Percentiles rank a stretch among this genome's conserved stretches.
Evolutionary conservation across 176 grass and related monocot species (phyloP).

Genomic region (Oryza nivara): DNA sequence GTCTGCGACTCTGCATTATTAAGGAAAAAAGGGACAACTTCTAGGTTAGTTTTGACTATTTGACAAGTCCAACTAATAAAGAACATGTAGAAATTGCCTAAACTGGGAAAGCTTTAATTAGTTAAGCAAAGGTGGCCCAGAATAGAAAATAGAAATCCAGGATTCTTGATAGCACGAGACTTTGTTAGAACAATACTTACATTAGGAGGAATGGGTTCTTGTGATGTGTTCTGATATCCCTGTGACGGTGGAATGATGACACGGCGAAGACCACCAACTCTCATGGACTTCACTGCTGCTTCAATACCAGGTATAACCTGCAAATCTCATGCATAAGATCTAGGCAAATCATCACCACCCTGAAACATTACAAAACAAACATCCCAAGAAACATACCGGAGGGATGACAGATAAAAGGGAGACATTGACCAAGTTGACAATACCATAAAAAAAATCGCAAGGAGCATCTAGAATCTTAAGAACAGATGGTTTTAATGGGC

Average conservation of each 20-base stretch:
- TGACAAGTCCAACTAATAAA: constrained; percentile 3
- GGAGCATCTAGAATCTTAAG: not conserved
- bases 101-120: constrained; percentile 14
- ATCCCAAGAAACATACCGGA: not conserved
- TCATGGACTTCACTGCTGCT: constrained; percentile 86
- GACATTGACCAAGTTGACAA: not conserved
- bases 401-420: not conserved
- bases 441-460: not conserved
- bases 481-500: not conserved
- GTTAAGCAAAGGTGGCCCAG: not conserved
- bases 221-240: constrained; percentile 89
- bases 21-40: not conserved
- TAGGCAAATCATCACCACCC: not conserved
- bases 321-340: constrained; percentile 11
- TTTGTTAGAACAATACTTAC: constrained; percentile 41
- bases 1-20: not conserved
- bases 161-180: not conserved
- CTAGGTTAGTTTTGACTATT: not conserved
- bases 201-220: constrained; percentile 88
- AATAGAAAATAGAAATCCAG: not conserved
- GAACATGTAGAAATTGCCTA: constrained; percentile 13
- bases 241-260: constrained; percentile 85
- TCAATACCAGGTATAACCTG: constrained; percentile 93
- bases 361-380: not conserved
- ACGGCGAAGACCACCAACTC: constrained; percentile 73